Percentiles rank a stretch among this genome's conserved stretches.
Conservation (phyloP, 2,329 filamentous ascomycete species). For the Colletotrichum tropicale region DNA sequence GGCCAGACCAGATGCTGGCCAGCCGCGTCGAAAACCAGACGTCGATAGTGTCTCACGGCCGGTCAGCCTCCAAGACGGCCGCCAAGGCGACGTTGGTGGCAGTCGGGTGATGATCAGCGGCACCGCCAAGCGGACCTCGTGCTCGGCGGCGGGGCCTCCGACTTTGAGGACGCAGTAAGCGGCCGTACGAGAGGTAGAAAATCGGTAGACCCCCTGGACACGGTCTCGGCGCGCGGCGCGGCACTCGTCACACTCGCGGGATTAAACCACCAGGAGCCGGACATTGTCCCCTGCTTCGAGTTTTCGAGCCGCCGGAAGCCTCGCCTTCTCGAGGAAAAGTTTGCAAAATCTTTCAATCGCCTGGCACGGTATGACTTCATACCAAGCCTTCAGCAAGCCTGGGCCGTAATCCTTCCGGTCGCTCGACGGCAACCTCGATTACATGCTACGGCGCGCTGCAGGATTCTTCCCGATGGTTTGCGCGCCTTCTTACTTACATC, state of each 20-base stretch:
- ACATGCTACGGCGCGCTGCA: not conserved
- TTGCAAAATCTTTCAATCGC: not conserved
- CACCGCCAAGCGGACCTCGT: slow-evolving; percentile 4
- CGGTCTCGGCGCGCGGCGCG: slow-evolving; percentile 6
- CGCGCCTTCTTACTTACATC: not conserved
- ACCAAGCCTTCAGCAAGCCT: not conserved
- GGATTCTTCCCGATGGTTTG: not conserved
- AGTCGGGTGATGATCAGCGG: slow-evolving; percentile 1
- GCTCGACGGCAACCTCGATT: not conserved
- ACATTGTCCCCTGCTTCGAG: not conserved
- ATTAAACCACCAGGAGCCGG: not conserved
- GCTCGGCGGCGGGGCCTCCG: slow-evolving; percentile 4
- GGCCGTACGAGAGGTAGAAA: not conserved
- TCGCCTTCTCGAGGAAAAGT: not conserved
- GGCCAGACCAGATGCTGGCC: not conserved
- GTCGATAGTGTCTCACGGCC: not conserved
- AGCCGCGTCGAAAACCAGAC: not conserved
- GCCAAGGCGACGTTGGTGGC: not conserved
- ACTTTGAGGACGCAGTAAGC: not conserved
- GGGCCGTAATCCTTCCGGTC: not conserved
- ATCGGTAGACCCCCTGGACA: not conserved
- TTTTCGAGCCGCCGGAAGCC: not conserved
- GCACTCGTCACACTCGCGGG: slow-evolving; percentile 9
- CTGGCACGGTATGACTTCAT: slow-evolving; percentile 15
- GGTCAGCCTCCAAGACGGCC: slow-evolving; percentile 3